Conservation (phyloP, 176 grass and related monocot genomes). For the Zoysia pacifica region DNA sequence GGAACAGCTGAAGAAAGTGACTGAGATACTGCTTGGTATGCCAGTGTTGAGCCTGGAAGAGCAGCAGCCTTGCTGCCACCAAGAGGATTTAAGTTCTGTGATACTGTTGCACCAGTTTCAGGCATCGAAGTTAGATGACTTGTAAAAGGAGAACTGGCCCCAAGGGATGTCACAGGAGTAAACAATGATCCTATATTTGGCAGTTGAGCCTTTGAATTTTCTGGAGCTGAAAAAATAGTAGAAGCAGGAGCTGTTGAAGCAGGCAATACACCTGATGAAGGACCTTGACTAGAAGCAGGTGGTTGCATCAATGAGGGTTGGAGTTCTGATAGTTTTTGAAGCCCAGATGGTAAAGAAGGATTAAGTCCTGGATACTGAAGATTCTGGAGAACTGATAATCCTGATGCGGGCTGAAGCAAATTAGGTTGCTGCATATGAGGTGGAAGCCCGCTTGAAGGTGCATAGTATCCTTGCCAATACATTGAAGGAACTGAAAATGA, state of each 20-base stretch:
- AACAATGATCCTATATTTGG: slow-evolving; percentile 48
- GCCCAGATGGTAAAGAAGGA: slow-evolving; percentile 55
- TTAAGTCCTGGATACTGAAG: slow-evolving; percentile 63
- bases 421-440: slow-evolving; percentile 70
- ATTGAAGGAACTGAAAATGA: slow-evolving; percentile 53
- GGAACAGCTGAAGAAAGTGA: slow-evolving; percentile 39
- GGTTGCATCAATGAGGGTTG: slow-evolving; percentile 50
- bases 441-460: slow-evolving; percentile 58
- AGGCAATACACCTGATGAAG: slow-evolving; percentile 39
- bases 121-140: slow-evolving; percentile 48
- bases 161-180: slow-evolving; percentile 46
- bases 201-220: slow-evolving; percentile 51
- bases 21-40: slow-evolving; percentile 58
- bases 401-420: slow-evolving; percentile 57
- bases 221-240: slow-evolving; percentile 46
- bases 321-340: slow-evolving; percentile 55
- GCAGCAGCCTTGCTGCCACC: slow-evolving; percentile 41
- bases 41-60: slow-evolving; percentile 41
- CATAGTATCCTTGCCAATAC: slow-evolving; percentile 83
- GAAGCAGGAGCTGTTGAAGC: slow-evolving; percentile 47
- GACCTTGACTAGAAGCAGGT: slow-evolving; percentile 45
- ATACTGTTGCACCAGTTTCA: slow-evolving; percentile 40
- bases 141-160: slow-evolving; percentile 45
- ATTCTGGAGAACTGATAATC: slow-evolving; percentile 50
- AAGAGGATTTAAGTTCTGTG: slow-evolving; percentile 45